Evolutionary conservation across 1,284 basidiomycete genomes (phyloP).

Genomic region (Ustilago xerochloae): DNA sequence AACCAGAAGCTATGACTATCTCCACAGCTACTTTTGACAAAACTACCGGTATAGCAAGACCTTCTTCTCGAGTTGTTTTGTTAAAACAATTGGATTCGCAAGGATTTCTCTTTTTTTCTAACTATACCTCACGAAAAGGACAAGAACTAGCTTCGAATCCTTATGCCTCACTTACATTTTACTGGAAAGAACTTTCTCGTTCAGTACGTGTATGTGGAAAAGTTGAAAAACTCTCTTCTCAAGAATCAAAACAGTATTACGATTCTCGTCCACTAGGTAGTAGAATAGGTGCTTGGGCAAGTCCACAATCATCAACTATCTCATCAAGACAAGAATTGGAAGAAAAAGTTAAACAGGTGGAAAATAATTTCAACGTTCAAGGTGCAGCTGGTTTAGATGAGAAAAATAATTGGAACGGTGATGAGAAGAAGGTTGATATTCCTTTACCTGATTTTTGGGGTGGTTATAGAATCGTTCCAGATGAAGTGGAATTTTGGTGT

Average conservation of each 20-base stretch:
- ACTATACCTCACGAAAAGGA: constrained; percentile 93
- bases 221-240: constrained; percentile 79
- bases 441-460: constrained; percentile 94
- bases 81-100: constrained; percentile 79
- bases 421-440: constrained; percentile 68
- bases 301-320: constrained; percentile 83
- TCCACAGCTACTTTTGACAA: constrained; percentile 48
- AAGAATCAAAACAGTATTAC: constrained; percentile 87
- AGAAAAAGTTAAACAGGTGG: constrained; percentile 74
- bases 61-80: constrained; percentile 88
- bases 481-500: constrained; percentile 73
- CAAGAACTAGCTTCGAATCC: constrained; percentile 77
- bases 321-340: constrained; percentile 76
- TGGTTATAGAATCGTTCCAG: constrained; percentile 90
- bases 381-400: constrained; percentile 64
- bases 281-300: constrained; percentile 90
- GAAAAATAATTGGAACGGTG: constrained; percentile 22
- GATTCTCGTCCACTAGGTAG: constrained; percentile 83
- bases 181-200: constrained; percentile 87
- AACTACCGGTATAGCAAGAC: constrained; percentile 66
- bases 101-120: constrained; percentile 94
- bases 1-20: constrained; percentile 67
- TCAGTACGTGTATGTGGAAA: constrained; percentile 86
- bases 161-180: constrained; percentile 84
- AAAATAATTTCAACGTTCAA: constrained; percentile 74